These are phyloP conservation scores for Metschnikowia peoriensis DNA, from an alignment of 805 yeast species.

Conservation along the genomic window DNA sequence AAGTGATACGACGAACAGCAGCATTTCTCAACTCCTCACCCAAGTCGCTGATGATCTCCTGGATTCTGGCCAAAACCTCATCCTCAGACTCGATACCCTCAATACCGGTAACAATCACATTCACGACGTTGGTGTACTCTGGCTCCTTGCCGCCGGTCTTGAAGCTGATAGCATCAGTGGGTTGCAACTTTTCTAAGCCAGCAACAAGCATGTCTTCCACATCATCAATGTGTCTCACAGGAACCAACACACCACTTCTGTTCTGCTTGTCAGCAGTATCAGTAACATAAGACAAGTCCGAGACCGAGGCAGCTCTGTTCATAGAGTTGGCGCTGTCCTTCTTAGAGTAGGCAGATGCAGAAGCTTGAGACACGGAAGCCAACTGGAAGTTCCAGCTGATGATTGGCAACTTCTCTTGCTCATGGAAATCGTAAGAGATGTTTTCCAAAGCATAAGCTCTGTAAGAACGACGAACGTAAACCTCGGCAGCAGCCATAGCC, in stretches of 20 bases:
- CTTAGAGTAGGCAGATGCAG: constrained; percentile 60
- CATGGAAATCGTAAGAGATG: constrained; percentile 57
- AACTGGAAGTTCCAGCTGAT: constrained; percentile 87
- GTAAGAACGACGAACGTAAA: constrained; percentile 93
- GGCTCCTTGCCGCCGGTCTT: constrained; percentile 31
- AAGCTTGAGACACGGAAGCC: constrained; percentile 73
- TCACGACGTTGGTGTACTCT: constrained; percentile 74
- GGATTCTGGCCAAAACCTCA: constrained; percentile 60
- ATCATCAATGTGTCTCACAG: constrained; percentile 83
- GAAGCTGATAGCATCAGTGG: constrained; percentile 38
- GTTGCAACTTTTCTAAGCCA: constrained; percentile 71
- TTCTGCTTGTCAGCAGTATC: constrained; percentile 67
- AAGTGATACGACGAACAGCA: constrained; percentile 88
- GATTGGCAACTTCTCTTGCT: constrained; percentile 53
- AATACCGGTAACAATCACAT: constrained; percentile 68
- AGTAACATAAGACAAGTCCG: constrained; percentile 84
- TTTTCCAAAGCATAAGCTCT: constrained; percentile 90
- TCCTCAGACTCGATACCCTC: constrained; percentile 75
- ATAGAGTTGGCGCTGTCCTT: constrained; percentile 40
- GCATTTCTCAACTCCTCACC: constrained; percentile 68
- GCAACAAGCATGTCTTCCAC: constrained; percentile 77
- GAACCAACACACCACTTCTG: constrained; percentile 81
- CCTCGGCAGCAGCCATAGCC: constrained; percentile 94
- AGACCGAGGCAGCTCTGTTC: constrained; percentile 89
- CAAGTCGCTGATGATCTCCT: constrained; percentile 63